Base-by-base conservation (phyloP, 2,329 filamentous ascomycete genomes). In the Penicillium occitanis region DNA sequence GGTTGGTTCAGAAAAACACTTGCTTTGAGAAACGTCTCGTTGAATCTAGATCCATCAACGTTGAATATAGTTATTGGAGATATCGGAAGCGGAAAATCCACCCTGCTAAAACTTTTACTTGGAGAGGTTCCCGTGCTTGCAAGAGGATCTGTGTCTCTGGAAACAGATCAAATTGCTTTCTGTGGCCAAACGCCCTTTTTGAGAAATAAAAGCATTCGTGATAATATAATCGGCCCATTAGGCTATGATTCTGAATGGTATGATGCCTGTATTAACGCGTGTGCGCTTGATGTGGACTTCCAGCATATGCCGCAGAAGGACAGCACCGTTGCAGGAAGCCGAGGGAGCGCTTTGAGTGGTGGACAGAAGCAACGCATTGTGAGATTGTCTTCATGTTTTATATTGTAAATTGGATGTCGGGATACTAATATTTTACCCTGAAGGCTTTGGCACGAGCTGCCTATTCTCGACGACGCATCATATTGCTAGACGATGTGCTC, bases 41-140 rank as follows among this genome's bases (percentile, higher is more conserved):
- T 83, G 28, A 73, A 69, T 6, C 73, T 84, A 48, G 73, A 78
- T 35, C 77, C 76, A 22, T 77, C 77, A 42, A 80, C 78, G 65
- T 76, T 84, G 51, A 82, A 80, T 37, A 80, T 84, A 71, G 70
- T 85, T 5, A 75, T 84, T 66, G 83, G 83, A 25, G 82, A 83
- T 17, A 80, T 84, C 30, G 83, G 82, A 10, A 84, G 80, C 66
- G 84, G 84, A 3, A 86, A 85, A 68, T 84, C 83, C 22, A 84
- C 82, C 1, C 71, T 86, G 2, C 74, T 83, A 13, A 80, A 81
- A 66, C 75, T 76, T 19, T 68, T 83, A n/a, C 75, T 83, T 1
- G 80, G 81, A 42, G 81, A 83, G 65, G 73, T 79, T 0, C 73
- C 44, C 14, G 19, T 76, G 4, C 73, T 72, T 37, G 61, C 73